Percentiles rank a stretch among this genome's conserved stretches.
These are phyloP conservation scores for Leccinum ochraceum DNA, from an alignment of 768 basidiomycete genomes.

Conservation along the genomic window DNA sequence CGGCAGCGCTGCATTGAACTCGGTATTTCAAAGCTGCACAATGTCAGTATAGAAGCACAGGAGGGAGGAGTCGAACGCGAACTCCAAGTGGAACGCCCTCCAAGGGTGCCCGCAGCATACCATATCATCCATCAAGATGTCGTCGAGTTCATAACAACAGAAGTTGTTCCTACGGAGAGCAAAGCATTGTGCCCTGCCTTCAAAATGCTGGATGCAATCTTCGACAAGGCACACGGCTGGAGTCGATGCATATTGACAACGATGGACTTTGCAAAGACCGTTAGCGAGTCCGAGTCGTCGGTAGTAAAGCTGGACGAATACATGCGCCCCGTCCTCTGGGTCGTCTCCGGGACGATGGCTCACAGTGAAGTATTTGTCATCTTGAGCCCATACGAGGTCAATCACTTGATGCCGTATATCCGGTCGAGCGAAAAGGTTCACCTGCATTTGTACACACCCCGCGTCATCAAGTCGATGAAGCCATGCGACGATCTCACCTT, in stretches of 20 bases:
- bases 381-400: slow-evolving; percentile 30
- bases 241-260: not conserved
- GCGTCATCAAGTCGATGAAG: not conserved
- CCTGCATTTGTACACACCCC: not conserved
- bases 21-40: slow-evolving; percentile 19
- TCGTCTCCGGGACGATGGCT: not conserved
- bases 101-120: not conserved
- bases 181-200: not conserved
- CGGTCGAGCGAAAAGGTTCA: slow-evolving; percentile 15
- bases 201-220: not conserved
- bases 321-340: not conserved
- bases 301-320: not conserved
- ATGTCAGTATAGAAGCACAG: slow-evolving; percentile 41
- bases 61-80: slow-evolving; percentile 37
- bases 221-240: not conserved
- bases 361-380: not conserved
- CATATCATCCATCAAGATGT: slow-evolving; percentile 7
- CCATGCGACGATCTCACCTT: not conserved
- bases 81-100: not conserved
- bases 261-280: slow-evolving; percentile 1
- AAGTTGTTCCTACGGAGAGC: not conserved
- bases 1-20: slow-evolving; percentile 28
- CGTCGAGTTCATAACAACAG: not conserved
- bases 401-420: slow-evolving; percentile 39
- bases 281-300: not conserved